Evolutionary conservation across 305 asterid genomes (phyloP).

Genomic region (Fraxinus paxiana): DNA sequence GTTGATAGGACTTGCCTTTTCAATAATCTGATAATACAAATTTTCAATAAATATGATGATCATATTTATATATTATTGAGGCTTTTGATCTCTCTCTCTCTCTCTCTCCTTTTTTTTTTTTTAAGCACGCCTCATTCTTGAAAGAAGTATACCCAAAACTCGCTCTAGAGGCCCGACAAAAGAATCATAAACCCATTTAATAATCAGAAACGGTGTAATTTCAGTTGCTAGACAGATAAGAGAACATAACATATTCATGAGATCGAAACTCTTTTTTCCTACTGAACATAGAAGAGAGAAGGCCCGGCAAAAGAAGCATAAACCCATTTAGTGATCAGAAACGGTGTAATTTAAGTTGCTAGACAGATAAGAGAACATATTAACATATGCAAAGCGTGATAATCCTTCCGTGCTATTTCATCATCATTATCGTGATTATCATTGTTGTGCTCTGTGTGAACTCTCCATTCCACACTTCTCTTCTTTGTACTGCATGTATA

Average conservation of each 20-base stretch:
- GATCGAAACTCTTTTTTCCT: background rate
- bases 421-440: background rate
- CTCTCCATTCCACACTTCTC: slow-evolving; percentile 1
- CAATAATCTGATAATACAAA: background rate
- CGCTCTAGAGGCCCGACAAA: background rate
- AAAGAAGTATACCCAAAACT: background rate
- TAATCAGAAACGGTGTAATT: background rate
- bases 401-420: background rate
- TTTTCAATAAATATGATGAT: background rate
- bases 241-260: background rate
- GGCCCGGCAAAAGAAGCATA: background rate
- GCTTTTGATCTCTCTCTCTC: background rate
- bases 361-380: background rate
- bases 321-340: background rate
- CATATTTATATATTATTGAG: background rate
- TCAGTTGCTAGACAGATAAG: background rate
- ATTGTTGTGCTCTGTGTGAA: background rate
- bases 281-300: background rate
- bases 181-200: background rate
- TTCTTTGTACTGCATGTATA: slow-evolving; percentile 12
- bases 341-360: background rate
- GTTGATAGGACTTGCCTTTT: background rate
- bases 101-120: background rate
- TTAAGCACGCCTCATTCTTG: background rate
- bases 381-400: background rate